Base-by-base conservation (phyloP, 2,329 filamentous ascomycete genomes). In the Stachybotrys chartarum region DNA sequence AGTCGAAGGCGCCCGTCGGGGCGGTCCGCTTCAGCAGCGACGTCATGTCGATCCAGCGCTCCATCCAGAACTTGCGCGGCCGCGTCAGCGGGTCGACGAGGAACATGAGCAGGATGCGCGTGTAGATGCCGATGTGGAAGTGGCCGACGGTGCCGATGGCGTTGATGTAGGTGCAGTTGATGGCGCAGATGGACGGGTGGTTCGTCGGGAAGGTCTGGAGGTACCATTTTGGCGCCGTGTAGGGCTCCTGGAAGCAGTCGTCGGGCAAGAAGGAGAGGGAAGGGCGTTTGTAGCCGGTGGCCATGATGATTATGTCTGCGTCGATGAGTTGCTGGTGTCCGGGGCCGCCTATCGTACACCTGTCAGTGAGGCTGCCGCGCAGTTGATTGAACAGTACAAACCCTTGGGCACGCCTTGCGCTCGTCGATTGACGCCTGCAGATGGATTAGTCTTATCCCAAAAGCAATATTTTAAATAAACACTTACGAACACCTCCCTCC, bases 41-140 rank as follows among this genome's bases (percentile, higher is more conserved):
- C 1, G 90, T 95, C 79, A 93, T 88, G 66, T 91, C 88, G 63
- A 96, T 91, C 90, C 91, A 95, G 30, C 84, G 78, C 71, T 88
- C 80, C 89, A 94, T 95, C 83, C 87, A 87, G 60, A 80, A 83
- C 6, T 85, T 77, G 3, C 79, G 81, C 0, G 91, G 90, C 0
- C 88, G 80, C 0, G 89, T 86, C 24, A 93, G 73, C 0, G 90
- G 90, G 64, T 95, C 90, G 14, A 87, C 78, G 54, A 95, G 78
- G 67, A 94, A 94, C 89, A 94, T 93, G 61, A 95, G 81, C 7
- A 95, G 75, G 59, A 95, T 87, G 6, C 91, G 80, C 0, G 90
- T 95, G 73, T 94, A 95, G 63, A 95, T 93, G 5, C 90, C 91
- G 50, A 95, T 93, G 64, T 95, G 90, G 80, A 88, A 93, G 69